These are phyloP conservation scores for Fusarium denticulatum DNA, from an alignment of 2,329 filamentous ascomycete genomes.

Conservation along the genomic window DNA sequence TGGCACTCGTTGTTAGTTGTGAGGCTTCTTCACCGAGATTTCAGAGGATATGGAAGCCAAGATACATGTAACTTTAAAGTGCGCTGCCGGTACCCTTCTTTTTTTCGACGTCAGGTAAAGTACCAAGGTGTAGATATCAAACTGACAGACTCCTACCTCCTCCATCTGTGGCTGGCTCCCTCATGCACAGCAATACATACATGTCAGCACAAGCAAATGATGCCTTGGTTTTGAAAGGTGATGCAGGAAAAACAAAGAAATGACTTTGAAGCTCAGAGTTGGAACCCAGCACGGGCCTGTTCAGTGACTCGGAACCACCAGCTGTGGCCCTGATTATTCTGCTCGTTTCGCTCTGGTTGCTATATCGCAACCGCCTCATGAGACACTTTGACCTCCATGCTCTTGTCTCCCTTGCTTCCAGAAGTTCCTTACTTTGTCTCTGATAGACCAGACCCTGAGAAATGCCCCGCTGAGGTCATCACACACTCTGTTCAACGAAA, in stretches of 20 bases:
- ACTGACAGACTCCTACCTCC: not conserved
- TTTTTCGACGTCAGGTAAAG: not conserved
- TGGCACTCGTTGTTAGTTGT: not conserved
- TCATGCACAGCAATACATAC: conserved; percentile 16
- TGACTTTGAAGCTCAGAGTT: not conserved
- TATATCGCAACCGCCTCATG: not conserved
- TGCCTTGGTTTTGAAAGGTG: not conserved
- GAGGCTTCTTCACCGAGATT: not conserved
- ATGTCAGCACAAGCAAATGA: conserved; percentile 25
- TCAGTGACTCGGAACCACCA: not conserved
- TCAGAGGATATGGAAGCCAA: not conserved
- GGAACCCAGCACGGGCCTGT: conserved; percentile 7
- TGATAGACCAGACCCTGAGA: conserved; percentile 6
- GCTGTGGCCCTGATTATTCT: not conserved
- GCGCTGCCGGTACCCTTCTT: not conserved
- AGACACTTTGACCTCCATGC: conserved; percentile 17
- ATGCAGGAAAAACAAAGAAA: not conserved
- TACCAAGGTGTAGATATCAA: not conserved
- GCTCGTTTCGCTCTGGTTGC: conserved; percentile 4
- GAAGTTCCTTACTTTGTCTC: not conserved
- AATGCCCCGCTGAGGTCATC: conserved; percentile 2
- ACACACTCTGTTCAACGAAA: not conserved
- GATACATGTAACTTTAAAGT: not conserved
- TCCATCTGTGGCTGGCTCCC: not conserved
- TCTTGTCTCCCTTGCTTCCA: conserved; percentile 24